phyloP scores from a whole-genome alignment of 2,329 filamentous ascomycete genomes.

The Xylariaceae sp. region DNA sequence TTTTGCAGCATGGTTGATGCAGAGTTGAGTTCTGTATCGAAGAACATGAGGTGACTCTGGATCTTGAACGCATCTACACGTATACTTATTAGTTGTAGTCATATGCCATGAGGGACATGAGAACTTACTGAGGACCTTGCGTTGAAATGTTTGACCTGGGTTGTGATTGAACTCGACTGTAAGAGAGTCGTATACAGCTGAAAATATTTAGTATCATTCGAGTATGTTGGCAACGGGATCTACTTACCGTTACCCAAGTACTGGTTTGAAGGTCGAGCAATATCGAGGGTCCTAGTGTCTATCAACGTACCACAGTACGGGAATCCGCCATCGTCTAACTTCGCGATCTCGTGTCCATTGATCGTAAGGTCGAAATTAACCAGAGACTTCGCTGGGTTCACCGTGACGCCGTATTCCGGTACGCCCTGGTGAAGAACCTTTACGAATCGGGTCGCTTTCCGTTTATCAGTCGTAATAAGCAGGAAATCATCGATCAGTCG shows the following conservation, averaged over 20 bases:
- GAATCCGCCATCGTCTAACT: constrained; percentile 49
- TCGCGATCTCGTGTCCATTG: constrained; percentile 46
- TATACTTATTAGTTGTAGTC: constrained; percentile 5
- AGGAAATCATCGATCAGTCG: constrained; percentile 91
- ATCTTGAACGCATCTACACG: constrained; percentile 65
- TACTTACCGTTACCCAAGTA: constrained; percentile 48
- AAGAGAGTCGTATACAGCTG: constrained; percentile 62
- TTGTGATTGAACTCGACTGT: constrained; percentile 70
- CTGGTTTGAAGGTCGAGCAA: constrained; percentile 49
- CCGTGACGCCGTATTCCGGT: constrained; percentile 70
- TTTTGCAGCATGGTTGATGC: constrained; percentile 64
- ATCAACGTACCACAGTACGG: constrained; percentile 85
- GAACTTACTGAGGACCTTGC: constrained; percentile 65
- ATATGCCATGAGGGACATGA: background rate
- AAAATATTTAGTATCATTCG: constrained; percentile 13
- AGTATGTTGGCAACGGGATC: constrained; percentile 30
- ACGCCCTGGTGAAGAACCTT: constrained; percentile 74
- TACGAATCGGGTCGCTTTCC: constrained; percentile 67
- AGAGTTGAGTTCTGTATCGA: constrained; percentile 74
- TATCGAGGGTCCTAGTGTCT: constrained; percentile 66
- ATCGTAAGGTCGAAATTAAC: constrained; percentile 72
- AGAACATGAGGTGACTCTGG: constrained; percentile 78
- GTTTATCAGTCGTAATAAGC: constrained; percentile 67
- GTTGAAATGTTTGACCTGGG: constrained; percentile 72
- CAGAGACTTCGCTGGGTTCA: constrained; percentile 74